Evolutionary conservation across 306 rosid genomes (phyloP), one percentile per base, ranked within the genome.

Genomic region (Sesbania bispinosa): DNA sequence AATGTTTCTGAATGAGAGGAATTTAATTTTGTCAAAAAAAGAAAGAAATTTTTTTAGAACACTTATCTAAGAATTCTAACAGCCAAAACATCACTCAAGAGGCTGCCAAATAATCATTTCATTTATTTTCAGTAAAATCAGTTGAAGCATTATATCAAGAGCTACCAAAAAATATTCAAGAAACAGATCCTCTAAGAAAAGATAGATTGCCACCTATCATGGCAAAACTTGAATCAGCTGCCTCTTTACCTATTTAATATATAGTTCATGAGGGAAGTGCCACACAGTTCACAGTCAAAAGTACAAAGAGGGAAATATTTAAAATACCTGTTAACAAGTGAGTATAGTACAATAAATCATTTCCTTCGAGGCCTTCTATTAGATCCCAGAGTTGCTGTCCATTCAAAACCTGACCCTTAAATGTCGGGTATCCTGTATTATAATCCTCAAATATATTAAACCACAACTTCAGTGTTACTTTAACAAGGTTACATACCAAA

Each of bases 401-500:
- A 73, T 91, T 84, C 82, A 91, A 85, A 77, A 91, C 96, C 80
- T n/a, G 93, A 75, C 97, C 97, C 87, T 85, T 91, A 84, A 91
- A 83, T 26, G 89, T 81, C 14, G 97, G 97, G 83, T 91, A 91
- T 55, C 97, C 96, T 91, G 89, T 84, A 85, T 58, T 30, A 59
- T 2, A 71, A 51, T 46, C 69, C 73, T 73, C 67, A 42, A 55
- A 55, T 30, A 11, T 32, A 79, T 83, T 63, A 68, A 79, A 77
- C 75, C 77, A 69, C 38, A 64, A 67, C 48, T 38, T 65, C 26
- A 64, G 51, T 60, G 14, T 50, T 76, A 58, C 58, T 74, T 67
- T 50, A 57, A 71, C 62, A 18, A 83, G 79, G 42, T 70, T 38
- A 57, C 23, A 29, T 18, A 65, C 14, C 73, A 78, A 29, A 52